These are phyloP conservation scores for Kernera saxatilis DNA, from an alignment of 345 rosid species.

Conservation along the genomic window DNA sequence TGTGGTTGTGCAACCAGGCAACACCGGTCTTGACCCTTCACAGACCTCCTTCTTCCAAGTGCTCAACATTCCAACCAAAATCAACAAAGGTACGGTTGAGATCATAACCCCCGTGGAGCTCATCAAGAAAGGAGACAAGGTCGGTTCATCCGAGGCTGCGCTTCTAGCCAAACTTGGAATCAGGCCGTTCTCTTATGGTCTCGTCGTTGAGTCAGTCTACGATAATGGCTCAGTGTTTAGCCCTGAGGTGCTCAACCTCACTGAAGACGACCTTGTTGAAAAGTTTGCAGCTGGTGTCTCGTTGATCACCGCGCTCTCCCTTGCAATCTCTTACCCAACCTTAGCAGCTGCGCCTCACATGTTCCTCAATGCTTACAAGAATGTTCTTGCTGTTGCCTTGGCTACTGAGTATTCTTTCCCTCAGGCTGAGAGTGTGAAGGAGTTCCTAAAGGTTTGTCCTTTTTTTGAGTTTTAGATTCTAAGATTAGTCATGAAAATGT, in stretches of 20 bases:
- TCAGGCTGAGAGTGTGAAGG: slow-evolving; percentile 82
- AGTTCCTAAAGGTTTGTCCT: slow-evolving; percentile 55
- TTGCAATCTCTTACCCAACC: slow-evolving; percentile 82
- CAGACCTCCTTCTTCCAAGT: slow-evolving; percentile 99
- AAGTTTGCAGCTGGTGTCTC: slow-evolving; percentile 82
- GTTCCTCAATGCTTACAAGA: slow-evolving; percentile 90
- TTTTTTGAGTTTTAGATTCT: not conserved
- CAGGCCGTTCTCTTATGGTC: slow-evolving; percentile 95
- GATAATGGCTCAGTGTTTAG: slow-evolving; percentile 84
- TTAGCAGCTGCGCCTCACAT: slow-evolving; percentile 89
- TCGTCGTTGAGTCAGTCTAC: slow-evolving; percentile 59
- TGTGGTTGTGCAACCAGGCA: slow-evolving; percentile 93
- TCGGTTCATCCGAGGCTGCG: slow-evolving; percentile 95
- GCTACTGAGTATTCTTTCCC: slow-evolving; percentile 74
- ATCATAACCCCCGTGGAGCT: slow-evolving; percentile 92
- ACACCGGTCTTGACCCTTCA: slow-evolving; percentile 94
- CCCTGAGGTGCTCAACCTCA: slow-evolving; percentile 81
- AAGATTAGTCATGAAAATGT: not conserved
- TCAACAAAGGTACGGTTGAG: slow-evolving; percentile 99
- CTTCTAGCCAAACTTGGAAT: slow-evolving; percentile 84
- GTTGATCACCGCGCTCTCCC: slow-evolving; percentile 58
- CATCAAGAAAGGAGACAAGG: slow-evolving; percentile 93
- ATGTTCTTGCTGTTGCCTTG: slow-evolving; percentile 60
- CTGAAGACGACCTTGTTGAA: slow-evolving; percentile 69
- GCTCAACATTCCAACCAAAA: slow-evolving; percentile 92